Percentiles rank a stretch among this genome's conserved stretches.
These are phyloP conservation scores for Fusarium tricinctum DNA, from an alignment of 2,329 filamentous ascomycete genomes.

Conservation along the genomic window DNA sequence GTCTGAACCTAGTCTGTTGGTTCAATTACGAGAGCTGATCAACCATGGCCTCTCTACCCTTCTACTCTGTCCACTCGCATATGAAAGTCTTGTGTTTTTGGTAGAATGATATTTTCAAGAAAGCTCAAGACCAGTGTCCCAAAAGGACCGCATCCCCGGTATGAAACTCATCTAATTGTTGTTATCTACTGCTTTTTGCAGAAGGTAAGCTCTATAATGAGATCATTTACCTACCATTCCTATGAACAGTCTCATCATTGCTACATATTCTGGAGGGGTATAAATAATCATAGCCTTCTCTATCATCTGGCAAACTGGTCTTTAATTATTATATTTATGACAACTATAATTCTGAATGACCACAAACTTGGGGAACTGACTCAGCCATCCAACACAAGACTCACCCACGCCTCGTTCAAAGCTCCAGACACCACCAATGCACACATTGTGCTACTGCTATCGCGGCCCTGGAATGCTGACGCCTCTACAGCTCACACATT, in stretches of 20 bases:
- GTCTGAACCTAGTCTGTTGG: neutral
- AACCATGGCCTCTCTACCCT: neutral
- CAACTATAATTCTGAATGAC: slow-evolving; percentile 13
- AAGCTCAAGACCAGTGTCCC: neutral
- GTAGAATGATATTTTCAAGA: neutral
- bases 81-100: neutral
- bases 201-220: neutral
- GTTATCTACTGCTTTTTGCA: neutral
- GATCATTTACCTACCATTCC: neutral
- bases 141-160: neutral
- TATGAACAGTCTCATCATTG: neutral
- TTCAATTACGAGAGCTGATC: neutral
- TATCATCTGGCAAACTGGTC: neutral
- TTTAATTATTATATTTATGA: neutral
- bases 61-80: neutral
- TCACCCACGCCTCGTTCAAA: slow-evolving; percentile 6
- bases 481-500: slow-evolving; percentile 12
- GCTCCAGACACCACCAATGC: slow-evolving; percentile 2
- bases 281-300: neutral
- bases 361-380: slow-evolving; percentile 4
- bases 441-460: neutral
- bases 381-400: slow-evolving; percentile 6
- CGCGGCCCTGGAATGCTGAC: slow-evolving; percentile 22
- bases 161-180: neutral
- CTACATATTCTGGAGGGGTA: neutral